A percentile compares a stretch with the other conserved stretches of the same genome.
These are phyloP conservation scores for Sugiyamaella neomexicana DNA, from an alignment of 1,139 yeast genomes.

Conservation along the genomic window DNA sequence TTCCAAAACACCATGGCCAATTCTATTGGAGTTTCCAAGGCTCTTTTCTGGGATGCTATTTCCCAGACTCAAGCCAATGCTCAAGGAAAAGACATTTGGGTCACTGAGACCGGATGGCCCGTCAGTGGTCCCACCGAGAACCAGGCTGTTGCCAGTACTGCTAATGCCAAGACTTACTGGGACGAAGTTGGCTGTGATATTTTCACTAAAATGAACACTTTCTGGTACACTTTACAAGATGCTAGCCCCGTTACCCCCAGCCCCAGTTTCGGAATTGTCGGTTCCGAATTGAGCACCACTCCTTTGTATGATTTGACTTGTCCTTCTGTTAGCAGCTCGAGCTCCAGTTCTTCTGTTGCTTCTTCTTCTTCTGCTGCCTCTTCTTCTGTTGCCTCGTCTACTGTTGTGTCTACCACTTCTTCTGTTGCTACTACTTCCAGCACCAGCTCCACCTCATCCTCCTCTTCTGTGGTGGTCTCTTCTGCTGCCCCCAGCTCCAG, in stretches of 20 bases:
- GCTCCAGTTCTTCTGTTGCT: slow-evolving; percentile 19
- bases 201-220: slow-evolving; percentile 26
- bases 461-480: slow-evolving; percentile 4
- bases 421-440: slow-evolving; percentile 15
- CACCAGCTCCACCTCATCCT: slow-evolving; percentile 3
- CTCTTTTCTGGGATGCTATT: slow-evolving; percentile 25
- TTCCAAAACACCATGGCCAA: slow-evolving; percentile 34
- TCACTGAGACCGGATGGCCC: slow-evolving; percentile 83
- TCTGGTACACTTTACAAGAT: slow-evolving; percentile 32
- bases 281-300: slow-evolving; percentile 21
- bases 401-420: too few species aligned
- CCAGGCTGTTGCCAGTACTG: slow-evolving; percentile 25
- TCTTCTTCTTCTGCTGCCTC: too few species aligned
- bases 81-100: slow-evolving; percentile 73
- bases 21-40: slow-evolving; percentile 26
- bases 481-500: slow-evolving; percentile 9
- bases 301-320: slow-evolving; percentile 30
- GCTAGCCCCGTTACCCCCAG: slow-evolving; percentile 24
- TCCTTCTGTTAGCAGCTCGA: slow-evolving; percentile 17
- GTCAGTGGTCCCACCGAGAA: slow-evolving; percentile 26
- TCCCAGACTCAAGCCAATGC: slow-evolving; percentile 26
- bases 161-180: slow-evolving; percentile 31
- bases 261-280: slow-evolving; percentile 30
- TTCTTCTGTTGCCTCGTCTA: too few species aligned
- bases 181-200: slow-evolving; percentile 31